Percentiles rank a stretch among this genome's conserved stretches.
Conservation (phyloP, 2,329 filamentous ascomycete genomes). For the Colletotrichum graminicola region DNA sequence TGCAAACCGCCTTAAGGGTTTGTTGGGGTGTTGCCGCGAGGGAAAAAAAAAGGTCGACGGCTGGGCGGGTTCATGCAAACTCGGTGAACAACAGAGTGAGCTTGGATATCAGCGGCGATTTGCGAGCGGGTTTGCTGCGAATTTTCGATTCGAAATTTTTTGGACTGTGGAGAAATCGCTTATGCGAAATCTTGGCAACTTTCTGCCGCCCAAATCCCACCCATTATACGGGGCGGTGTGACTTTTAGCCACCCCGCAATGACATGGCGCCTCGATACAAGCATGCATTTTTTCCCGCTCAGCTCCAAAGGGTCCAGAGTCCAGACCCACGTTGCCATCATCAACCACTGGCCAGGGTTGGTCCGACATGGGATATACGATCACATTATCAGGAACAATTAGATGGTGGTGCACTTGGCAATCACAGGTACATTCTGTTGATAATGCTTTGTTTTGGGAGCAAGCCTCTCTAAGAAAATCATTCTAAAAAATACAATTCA, state of each 20-base stretch:
- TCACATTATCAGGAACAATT: background rate
- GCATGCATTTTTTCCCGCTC: background rate
- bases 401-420: background rate
- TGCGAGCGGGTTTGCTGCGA: constrained; percentile 41
- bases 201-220: constrained; percentile 27
- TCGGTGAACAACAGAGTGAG: constrained; percentile 30
- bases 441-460: constrained; percentile 24
- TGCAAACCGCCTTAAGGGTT: constrained; percentile 12
- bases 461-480: constrained; percentile 25
- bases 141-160: constrained; percentile 43
- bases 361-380: constrained; percentile 5
- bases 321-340: constrained; percentile 6
- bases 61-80: constrained; percentile 24
- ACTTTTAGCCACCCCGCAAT: constrained; percentile 15
- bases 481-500: constrained; percentile 33
- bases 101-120: constrained; percentile 32
- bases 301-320: constrained; percentile 15
- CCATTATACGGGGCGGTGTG: constrained; percentile 26
- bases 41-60: constrained; percentile 8
- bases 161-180: constrained; percentile 43
- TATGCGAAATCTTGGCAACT: constrained; percentile 43
- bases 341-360: background rate
- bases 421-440: background rate
- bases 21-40: constrained; percentile 1
- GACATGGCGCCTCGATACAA: constrained; percentile 30